Evolutionary conservation across 495 filamentous ascomycete species (phyloP), one percentile per base, ranked within the genome.

Genomic region (Aspergillus cavernicola): DNA sequence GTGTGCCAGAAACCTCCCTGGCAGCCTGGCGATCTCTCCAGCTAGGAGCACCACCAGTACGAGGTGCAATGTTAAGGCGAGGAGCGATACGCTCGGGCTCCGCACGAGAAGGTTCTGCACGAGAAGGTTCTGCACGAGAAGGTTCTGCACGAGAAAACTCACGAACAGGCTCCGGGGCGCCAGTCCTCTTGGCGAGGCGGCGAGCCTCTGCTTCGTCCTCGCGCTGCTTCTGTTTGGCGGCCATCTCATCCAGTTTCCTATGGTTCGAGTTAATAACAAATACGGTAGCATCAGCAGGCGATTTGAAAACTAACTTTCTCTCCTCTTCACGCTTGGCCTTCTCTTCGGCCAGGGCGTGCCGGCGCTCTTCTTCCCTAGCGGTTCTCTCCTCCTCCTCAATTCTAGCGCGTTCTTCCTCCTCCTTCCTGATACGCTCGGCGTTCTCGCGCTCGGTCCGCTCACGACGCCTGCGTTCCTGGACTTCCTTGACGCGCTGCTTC

Each of bases 11-110:
- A 43, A 74, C 66, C 49, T 70, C 67, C 69, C 81, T 90, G 56
- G 82, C 82, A 39, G 86, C 87, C 68, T 88, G 75, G 38, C 89
- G 81, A n/a, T 96, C 91, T 70, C 91, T 86, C 91, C 91, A 96
- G 61, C 77, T 82, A 29, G 82, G 72, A 67, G 83, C 84, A 62
- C 66, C 74, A 52, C 83, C 84, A 23, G 70, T 62, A 24, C 71
- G 72, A 53, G 69, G 55, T 46, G 79, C 75, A 50, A 95, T 76
- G 52, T 77, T 75, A 65, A 95, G 78, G 55, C 82, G 83, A 18
- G 90, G 88, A 44, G 86, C 68, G 23, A 77, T 70, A 36, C 80
- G 73, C 50, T 85, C 84, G 57, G 78, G 61, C 47, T 29, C n/a
- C n/a, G n/a, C n/a, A n/a, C n/a, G n/a, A n/a, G n/a, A n/a, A n/a